Base-by-base conservation (phyloP, 2,329 filamentous ascomycete genomes). In the Pestalotiopsis fici region DNA sequence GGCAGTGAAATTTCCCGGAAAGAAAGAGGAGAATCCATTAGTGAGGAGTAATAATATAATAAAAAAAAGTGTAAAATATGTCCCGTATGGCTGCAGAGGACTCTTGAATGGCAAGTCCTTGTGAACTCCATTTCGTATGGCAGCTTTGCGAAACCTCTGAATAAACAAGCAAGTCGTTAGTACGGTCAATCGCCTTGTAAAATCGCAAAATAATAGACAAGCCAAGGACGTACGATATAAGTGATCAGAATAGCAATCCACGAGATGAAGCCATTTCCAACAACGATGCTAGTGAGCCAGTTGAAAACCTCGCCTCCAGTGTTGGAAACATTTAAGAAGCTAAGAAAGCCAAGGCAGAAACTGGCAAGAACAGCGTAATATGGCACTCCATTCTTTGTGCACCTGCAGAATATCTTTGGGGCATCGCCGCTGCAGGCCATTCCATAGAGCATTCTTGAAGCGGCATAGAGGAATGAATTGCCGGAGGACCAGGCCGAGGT, bases 291-390 rank as follows among this genome's bases (percentile, higher is more conserved):
- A 70, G 86, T 82, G 71, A 88, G 86, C 86, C 86, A 88, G 72
- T 85, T 85, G 75, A 88, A 88, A 6, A 92, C 90, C 31, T 87
- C 83, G 1, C 86, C 82, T 0, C 87, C 84, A 59, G 80, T 77
- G 72, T 85, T 85, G 28, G 84, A 88, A 57, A 91, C 83, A 71
- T 90, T 88, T 68, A 91, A 77, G 75, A 92, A 93, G 18, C 86
- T 85, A 27, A 93, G 80, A 67, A 93, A 85, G 2, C 83, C 71
- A 67, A 93, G 85, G 2, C 83, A 71, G 67, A 90, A 82, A 0
- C 87, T 86, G 28, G 87, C 76, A 7, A 68, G 67, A 37, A 74
- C 69, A 13, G 70, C 70, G 23, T 66, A 71, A 47, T 72, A 68
- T 0, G 82, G 83, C 1, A 85, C 79, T 55, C 83, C 83, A 21